Conservation (phyloP, 148 eudicot genomes). For the Polygonum maritimum region DNA sequence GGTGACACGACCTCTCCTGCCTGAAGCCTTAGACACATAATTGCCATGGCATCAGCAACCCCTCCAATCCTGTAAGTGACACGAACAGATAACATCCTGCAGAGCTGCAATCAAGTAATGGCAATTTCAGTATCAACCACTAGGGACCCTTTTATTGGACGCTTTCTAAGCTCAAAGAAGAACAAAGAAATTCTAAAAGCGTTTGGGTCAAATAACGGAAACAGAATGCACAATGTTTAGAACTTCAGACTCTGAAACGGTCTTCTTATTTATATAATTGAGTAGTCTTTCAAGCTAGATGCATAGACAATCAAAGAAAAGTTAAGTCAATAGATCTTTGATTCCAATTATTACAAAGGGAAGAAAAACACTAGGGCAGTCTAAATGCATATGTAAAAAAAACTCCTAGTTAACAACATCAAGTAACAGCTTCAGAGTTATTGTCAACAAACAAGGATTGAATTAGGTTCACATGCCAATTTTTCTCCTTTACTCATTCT, state of each 20-base stretch:
- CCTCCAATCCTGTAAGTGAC: slow-evolving; percentile 98
- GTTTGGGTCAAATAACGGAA: not conserved
- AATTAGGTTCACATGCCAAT: not conserved
- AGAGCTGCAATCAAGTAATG: slow-evolving; percentile 43
- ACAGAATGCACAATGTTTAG: not conserved
- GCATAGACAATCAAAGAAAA: no score
- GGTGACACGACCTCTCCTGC: slow-evolving; percentile 42
- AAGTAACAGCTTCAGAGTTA: not conserved
- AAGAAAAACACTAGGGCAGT: not conserved
- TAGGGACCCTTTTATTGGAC: not conserved
- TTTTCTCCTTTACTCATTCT: not conserved
- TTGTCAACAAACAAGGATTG: no score
- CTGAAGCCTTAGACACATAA: slow-evolving; percentile 68
- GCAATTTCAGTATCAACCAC: slow-evolving; percentile 7
- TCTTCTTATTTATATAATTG: not conserved
- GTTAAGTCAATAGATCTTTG: not conserved
- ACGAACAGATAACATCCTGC: slow-evolving; percentile 84
- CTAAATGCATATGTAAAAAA: not conserved
- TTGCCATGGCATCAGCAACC: slow-evolving; percentile 91
- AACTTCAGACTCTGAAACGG: not conserved
- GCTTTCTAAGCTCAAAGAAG: not conserved
- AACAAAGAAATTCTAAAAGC: not conserved
- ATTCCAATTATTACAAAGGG: not conserved
- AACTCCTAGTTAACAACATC: not conserved
- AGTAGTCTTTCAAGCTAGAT: not conserved